Base-by-base conservation (phyloP, 768 basidiomycete genomes). In the Chiua virens region DNA sequence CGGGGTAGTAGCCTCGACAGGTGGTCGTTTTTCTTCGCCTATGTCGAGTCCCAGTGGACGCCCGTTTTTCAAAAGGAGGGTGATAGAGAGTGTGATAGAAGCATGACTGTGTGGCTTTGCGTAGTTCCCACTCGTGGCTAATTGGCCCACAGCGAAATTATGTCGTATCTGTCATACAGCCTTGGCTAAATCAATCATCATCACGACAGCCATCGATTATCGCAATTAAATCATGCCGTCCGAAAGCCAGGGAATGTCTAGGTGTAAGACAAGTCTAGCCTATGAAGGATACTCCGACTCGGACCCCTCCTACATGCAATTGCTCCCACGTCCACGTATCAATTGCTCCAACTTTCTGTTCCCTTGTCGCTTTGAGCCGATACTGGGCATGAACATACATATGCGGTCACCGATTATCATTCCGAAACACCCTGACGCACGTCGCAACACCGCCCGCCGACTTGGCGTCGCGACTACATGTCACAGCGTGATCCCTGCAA, bases 61-160 rank as follows among this genome's bases (percentile, higher is more conserved):
- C 23, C 8, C 20, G 50, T 45, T 47, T 17, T 47, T 45, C 27
- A 15, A 49, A 46, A 44, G 46, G 30, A 27, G 38, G 37, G 52
- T 50, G 20, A 18, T 55, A 56, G 61, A 36, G 23, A 15, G 53
- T 53, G 61, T 58, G 52, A 43, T 43, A 44, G 41, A 62, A 37
- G 39, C 43, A 36, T 30, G 54, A 21, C 42, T 47, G 40, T 41
- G 51, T 53, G 61, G 57, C 48, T 36, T 37, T 42, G 40, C 42
- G 30, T 42, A 34, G 43, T 63, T 63, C 62, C 59, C 61, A 58
- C 62, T 54, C 49, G 39, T 61, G 62, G 49, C 37, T 37, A 47
- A 56, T 60, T 52, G 58, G 49, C 18, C 23, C 47, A 35, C 21
- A 49, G 18, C 15, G 20, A 63, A 57, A 57, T 49, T 50, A 44